Percentiles rank a stretch among this genome's conserved stretches.
These are phyloP conservation scores for Kwoniella shivajii DNA, from an alignment of 1,284 basidiomycete species.

Conservation along the genomic window DNA sequence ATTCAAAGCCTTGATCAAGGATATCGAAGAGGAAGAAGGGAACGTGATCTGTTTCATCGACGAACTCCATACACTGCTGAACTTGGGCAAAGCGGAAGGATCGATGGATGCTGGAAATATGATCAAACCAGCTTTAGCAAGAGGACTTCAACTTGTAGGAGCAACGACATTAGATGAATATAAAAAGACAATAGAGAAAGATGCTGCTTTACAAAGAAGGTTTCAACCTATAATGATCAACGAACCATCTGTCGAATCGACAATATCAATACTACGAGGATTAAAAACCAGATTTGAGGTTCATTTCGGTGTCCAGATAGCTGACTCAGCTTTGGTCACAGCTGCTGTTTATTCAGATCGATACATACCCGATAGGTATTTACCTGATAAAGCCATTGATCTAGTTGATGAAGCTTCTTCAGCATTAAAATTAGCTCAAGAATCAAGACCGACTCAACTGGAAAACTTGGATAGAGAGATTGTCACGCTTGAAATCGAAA, in stretches of 20 bases:
- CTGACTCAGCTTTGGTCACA: slow-evolving; percentile 82
- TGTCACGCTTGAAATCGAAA: slow-evolving; percentile 84
- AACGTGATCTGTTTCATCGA: slow-evolving; percentile 81
- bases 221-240: slow-evolving; percentile 87
- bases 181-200: slow-evolving; percentile 86
- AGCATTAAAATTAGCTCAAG: slow-evolving; percentile 83
- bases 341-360: slow-evolving; percentile 77
- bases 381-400: slow-evolving; percentile 84
- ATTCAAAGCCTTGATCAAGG: slow-evolving; percentile 80
- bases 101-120: slow-evolving; percentile 83
- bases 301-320: slow-evolving; percentile 88
- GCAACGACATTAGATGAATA: slow-evolving; percentile 91
- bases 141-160: slow-evolving; percentile 82
- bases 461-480: slow-evolving; percentile 81
- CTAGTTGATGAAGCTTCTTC: slow-evolving; percentile 89
- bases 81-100: slow-evolving; percentile 87
- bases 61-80: slow-evolving; percentile 67
- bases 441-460: slow-evolving; percentile 83
- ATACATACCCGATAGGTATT: slow-evolving; percentile 81
- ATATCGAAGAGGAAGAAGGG: slow-evolving; percentile 79
- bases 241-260: slow-evolving; percentile 81
- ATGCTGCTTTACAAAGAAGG: slow-evolving; percentile 83
- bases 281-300: slow-evolving; percentile 81
- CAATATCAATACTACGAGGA: slow-evolving; percentile 85
- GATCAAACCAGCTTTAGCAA: slow-evolving; percentile 66